Conservation (phyloP, 345 rosid genomes). For the Syzygium jambos region DNA sequence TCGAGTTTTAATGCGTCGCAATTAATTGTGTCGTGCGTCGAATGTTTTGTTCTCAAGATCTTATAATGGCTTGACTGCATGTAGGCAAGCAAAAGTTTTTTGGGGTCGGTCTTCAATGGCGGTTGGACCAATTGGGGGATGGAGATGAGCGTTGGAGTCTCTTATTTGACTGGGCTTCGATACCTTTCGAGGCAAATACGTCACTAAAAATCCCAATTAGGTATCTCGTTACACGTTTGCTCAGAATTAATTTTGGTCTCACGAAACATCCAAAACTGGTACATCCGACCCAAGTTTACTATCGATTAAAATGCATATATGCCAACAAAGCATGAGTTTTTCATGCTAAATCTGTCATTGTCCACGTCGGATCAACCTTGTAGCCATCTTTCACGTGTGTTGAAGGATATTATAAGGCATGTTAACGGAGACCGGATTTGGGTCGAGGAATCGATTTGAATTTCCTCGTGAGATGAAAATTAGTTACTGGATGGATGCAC, state of each 20-base stretch:
- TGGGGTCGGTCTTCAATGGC: not conserved
- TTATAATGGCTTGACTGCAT: not conserved
- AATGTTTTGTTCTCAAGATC: not conserved
- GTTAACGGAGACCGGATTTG: no score
- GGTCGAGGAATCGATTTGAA: no score
- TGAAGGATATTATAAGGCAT: no score
- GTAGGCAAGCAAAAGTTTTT: not conserved
- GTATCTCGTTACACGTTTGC: not conserved
- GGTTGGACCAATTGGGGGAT: not conserved
- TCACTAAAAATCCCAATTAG: not conserved
- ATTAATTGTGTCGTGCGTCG: not conserved
- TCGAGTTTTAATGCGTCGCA: not conserved
- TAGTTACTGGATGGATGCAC: no score
- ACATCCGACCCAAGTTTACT: no score
- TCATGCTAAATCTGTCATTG: rapidly evolving
- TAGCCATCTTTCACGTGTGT: rapidly evolving
- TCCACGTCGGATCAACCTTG: not conserved
- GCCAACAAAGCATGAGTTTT: no score
- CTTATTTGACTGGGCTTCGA: not conserved
- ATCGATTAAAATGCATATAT: not conserved
- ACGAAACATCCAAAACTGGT: no score
- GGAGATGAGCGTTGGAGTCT: not conserved
- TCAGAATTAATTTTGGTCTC: not conserved
- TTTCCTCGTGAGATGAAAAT: no score
- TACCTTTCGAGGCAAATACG: not conserved